Base-by-base conservation (phyloP, 129 eudicot species). In the Silybum marianum region DNA sequence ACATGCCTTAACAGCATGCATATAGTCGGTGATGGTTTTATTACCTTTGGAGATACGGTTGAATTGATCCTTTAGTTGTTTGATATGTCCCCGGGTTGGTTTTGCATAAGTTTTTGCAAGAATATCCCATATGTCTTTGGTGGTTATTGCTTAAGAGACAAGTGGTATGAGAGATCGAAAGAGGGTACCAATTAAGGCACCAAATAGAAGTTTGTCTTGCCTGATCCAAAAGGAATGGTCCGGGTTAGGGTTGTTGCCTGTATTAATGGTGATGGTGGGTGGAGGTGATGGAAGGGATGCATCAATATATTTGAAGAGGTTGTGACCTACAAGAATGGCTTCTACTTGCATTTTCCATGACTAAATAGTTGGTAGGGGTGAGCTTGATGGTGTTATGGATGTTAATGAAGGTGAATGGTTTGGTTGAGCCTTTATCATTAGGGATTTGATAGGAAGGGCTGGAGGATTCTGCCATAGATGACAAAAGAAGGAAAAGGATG, bases 141-240 rank as follows among this genome's bases (percentile, higher is more conserved):
- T 3, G 1, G 60, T 84, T n/a, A 3, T 58, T 18, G 81, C 40
- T 18, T 36, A 23, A 73, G 84, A 19, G 9, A 78, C 46, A 38
- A 73, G 54, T 0, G 81, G 38, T 2, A 65, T 46, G 14, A 84
- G 23, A 4, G 21, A 30, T 5, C 71, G 60, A 23, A 69, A 11
- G 36, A 73, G 51, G 5, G 84, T 71, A 3, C 42, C 77, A 3
- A 73, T 18, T 30, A 79, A 38, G 7, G 87, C 24, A 12, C 74
- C 60, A 24, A 72, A 51, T 4, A 84, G 3, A 2, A 84, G 60
- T 46, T 68, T 36, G 34, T 84, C 77, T 73, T 84, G 77, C 13
- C 34, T 76, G 24, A 19, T 13, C 87, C 80, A 84, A 3, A 10
- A 24, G 1, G 14, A 23, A 11, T 24, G 1, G 0, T 4, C 32